phyloP scores from a whole-genome alignment of 148 eudicot species.

The Silene latifolia region DNA sequence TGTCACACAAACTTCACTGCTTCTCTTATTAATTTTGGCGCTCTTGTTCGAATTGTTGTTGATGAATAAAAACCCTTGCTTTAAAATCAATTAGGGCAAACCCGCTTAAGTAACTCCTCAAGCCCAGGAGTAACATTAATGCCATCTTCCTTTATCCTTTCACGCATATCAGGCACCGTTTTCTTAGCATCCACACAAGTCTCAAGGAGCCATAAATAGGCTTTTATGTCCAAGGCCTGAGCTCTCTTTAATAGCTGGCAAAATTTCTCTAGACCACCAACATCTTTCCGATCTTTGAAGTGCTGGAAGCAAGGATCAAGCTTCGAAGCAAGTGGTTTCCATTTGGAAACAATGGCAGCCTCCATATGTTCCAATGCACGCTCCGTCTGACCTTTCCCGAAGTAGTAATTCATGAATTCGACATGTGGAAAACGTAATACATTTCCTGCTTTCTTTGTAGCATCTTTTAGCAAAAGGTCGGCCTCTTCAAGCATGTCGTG shows the following conservation, averaged over 20 bases:
- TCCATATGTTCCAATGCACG: constrained; percentile 47
- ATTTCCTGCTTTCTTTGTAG: constrained; percentile 25
- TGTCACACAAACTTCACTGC: no score
- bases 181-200: constrained; percentile 52
- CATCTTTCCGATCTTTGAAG: constrained; percentile 50
- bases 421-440: constrained; percentile 27
- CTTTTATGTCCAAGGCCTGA: constrained; percentile 34
- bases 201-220: constrained; percentile 41
- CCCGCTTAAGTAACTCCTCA: constrained; percentile 41
- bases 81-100: no score
- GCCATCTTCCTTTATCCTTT: constrained; percentile 49
- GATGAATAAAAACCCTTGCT: no score
- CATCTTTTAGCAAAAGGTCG: no score
- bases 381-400: constrained; percentile 35
- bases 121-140: constrained; percentile 39
- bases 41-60: no score
- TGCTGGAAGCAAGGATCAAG: constrained; percentile 29
- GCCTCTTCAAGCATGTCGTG: no score
- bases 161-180: constrained; percentile 39
- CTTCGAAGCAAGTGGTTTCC: constrained; percentile 32
- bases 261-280: constrained; percentile 48
- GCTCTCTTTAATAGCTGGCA: constrained; percentile 38
- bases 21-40: no score
- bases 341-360: constrained; percentile 34
- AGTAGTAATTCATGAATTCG: constrained; percentile 35